Conservation (phyloP, 208 protist genomes). For the Acanthamoeba royreba region DNA sequence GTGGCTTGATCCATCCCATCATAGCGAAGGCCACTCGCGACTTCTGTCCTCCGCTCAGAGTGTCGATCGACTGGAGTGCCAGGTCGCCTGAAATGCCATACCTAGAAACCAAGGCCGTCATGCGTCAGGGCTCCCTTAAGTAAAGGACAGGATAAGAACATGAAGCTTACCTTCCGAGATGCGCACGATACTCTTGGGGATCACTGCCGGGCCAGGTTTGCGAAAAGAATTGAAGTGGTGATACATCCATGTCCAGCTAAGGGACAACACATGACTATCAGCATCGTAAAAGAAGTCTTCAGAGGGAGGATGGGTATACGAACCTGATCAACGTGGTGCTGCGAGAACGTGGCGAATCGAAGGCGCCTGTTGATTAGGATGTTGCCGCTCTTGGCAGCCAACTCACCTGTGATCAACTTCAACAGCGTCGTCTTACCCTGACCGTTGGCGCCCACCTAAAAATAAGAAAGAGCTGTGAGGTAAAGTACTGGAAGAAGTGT, state of each 20-base stretch:
- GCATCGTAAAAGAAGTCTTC: not conserved
- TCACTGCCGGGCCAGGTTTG: constrained; percentile 29
- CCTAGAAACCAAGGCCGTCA: too few species aligned
- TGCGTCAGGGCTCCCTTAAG: too few species aligned
- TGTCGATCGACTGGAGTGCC: constrained; percentile 91
- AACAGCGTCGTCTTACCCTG: constrained; percentile 77
- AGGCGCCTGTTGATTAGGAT: constrained; percentile 70
- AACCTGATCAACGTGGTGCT: constrained; percentile 93
- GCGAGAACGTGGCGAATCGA: constrained; percentile 87
- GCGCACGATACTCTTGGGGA: constrained; percentile 10
- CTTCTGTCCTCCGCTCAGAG: constrained; percentile 94
- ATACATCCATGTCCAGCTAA: constrained; percentile 26
- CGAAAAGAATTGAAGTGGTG: not conserved
- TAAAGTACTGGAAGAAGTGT: not conserved
- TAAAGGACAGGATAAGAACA: too few species aligned
- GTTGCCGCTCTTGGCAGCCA: constrained; percentile 54
- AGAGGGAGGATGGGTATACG: not conserved
- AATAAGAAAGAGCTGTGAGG: too few species aligned
- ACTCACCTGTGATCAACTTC: constrained; percentile 74
- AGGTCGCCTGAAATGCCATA: constrained; percentile 88
- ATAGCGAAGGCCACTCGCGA: constrained; percentile 92
- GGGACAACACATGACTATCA: not conserved
- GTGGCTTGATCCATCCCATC: constrained; percentile 88
- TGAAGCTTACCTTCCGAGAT: constrained; percentile 34
- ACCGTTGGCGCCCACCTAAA: constrained; percentile 79